These are phyloP conservation scores for Houttuynia cordata DNA, from an alignment of 164 flowering plant genomes.

Conservation along the genomic window DNA sequence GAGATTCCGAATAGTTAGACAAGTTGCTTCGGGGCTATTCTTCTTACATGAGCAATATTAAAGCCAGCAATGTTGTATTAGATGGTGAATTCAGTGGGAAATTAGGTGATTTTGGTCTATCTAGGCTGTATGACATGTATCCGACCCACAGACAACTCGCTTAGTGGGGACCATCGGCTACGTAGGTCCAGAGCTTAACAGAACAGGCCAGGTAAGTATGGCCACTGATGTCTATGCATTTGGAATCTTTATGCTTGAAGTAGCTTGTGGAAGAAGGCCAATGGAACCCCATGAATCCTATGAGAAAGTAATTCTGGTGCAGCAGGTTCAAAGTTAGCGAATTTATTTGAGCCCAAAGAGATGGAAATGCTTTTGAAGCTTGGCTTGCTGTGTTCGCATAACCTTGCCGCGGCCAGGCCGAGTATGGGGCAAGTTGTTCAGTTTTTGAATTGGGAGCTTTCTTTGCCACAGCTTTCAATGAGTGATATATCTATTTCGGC, in stretches of 20 bases:
- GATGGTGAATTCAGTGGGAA: constrained; percentile 24
- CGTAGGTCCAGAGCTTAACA: constrained; percentile 26
- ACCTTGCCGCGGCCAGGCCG: constrained; percentile 9
- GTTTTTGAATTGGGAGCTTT: constrained; percentile 7
- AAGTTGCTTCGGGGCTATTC: constrained; percentile 24
- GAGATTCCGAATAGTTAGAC: constrained; percentile 23
- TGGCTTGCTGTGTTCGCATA: constrained; percentile 15
- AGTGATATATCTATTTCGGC: neutral
- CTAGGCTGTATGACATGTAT: constrained; percentile 24
- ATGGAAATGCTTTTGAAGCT: constrained; percentile 16
- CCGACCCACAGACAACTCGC: constrained; percentile 16
- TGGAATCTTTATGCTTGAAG: constrained; percentile 30
- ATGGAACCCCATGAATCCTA: constrained; percentile 2
- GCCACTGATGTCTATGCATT: constrained; percentile 27
- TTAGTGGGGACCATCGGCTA: constrained; percentile 33
- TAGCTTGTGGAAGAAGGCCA: constrained; percentile 30
- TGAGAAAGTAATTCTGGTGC: constrained; percentile 11
- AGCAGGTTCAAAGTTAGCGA: constrained; percentile 10
- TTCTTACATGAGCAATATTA: constrained; percentile 28
- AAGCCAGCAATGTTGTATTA: constrained; percentile 27
- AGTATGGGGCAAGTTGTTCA: constrained; percentile 12
- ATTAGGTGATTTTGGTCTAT: constrained; percentile 32
- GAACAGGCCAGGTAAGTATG: constrained; percentile 23
- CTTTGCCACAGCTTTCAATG: neutral
- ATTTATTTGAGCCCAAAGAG: constrained; percentile 6